Evolutionary conservation across 2,329 filamentous ascomycete species (phyloP).

Genomic region (Dissoconium aciculare): DNA sequence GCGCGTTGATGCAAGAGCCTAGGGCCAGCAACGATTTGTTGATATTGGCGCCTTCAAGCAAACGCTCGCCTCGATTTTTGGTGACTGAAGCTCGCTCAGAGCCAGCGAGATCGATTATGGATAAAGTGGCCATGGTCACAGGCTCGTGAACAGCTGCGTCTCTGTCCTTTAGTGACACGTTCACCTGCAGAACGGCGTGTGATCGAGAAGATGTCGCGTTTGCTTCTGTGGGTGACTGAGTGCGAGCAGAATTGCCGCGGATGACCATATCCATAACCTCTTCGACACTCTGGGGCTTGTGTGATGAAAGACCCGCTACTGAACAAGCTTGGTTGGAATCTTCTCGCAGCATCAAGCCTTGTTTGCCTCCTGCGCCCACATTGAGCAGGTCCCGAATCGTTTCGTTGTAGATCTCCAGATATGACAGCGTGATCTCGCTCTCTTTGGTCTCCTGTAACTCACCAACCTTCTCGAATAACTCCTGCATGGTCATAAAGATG

Average conservation of each 20-base stretch:
- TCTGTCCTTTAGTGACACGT: constrained; percentile 82
- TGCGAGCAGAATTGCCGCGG: constrained; percentile 81
- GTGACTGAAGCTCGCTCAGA: constrained; percentile 93
- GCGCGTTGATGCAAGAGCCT: constrained; percentile 93
- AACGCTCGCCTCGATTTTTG: constrained; percentile 82
- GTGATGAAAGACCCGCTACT: constrained; percentile 78
- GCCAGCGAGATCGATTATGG: constrained; percentile 93
- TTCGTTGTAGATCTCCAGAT: constrained; percentile 98
- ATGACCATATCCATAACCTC: constrained; percentile 99
- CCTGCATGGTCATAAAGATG: constrained; percentile 98
- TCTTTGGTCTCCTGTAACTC: constrained; percentile 74
- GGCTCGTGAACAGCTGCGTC: constrained; percentile 88
- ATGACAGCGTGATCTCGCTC: constrained; percentile 82
- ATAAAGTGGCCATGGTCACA: constrained; percentile 94
- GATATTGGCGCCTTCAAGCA: constrained; percentile 94
- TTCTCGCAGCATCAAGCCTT: constrained; percentile 79
- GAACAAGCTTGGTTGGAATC: constrained; percentile 88
- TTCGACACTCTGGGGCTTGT: constrained; percentile 77
- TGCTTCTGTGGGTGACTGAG: constrained; percentile 90
- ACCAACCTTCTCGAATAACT: constrained; percentile 90
- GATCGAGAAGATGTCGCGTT: constrained; percentile 96
- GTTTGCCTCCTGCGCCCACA: constrained; percentile 70
- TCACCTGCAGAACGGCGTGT: constrained; percentile 94
- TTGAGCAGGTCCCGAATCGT: constrained; percentile 89
- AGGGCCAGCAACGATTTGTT: constrained; percentile 94